Percentiles rank a stretch among this genome's conserved stretches.
Evolutionary conservation across 495 filamentous ascomycete species (phyloP).

Genomic region (Neurospora sp.): DNA sequence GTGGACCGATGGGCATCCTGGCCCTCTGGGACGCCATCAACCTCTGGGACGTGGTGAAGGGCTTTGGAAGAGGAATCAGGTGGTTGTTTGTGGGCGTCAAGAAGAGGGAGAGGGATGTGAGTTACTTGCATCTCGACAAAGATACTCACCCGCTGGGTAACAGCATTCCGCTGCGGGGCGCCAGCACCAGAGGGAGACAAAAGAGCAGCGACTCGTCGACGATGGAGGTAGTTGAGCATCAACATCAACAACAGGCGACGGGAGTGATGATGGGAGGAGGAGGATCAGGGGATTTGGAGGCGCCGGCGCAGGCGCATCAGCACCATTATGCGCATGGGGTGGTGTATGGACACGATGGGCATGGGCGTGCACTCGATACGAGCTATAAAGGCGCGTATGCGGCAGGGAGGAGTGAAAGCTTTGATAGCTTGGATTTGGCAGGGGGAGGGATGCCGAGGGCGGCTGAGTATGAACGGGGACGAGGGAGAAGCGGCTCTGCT

Average conservation of each 20-base stretch:
- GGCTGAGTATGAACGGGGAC: not conserved
- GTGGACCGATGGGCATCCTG: slow-evolving; percentile 50
- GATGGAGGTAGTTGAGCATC: not conserved
- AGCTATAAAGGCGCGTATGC: not conserved
- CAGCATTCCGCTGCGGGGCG: not conserved
- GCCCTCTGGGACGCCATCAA: slow-evolving; percentile 68
- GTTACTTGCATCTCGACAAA: slow-evolving; percentile 17
- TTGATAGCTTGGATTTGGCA: not conserved
- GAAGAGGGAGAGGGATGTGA: slow-evolving; percentile 33
- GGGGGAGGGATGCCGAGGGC: not conserved
- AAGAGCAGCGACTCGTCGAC: not conserved
- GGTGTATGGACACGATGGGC: not conserved
- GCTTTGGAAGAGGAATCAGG: slow-evolving; percentile 61
- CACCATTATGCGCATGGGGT: not conserved
- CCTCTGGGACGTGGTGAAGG: slow-evolving; percentile 74
- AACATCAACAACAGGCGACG: too few species aligned
- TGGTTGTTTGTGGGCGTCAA: slow-evolving; percentile 73
- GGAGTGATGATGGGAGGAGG: not conserved
- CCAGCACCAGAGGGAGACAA: not conserved
- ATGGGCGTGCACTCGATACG: not conserved
- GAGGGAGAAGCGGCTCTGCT: not conserved
- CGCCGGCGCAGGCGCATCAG: not conserved
- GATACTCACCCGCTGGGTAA: not conserved
- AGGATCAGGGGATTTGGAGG: not conserved
- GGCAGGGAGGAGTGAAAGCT: not conserved